Evolutionary conservation across 1,284 basidiomycete species (phyloP).

Genomic region (Ceratobasidium sp.): DNA sequence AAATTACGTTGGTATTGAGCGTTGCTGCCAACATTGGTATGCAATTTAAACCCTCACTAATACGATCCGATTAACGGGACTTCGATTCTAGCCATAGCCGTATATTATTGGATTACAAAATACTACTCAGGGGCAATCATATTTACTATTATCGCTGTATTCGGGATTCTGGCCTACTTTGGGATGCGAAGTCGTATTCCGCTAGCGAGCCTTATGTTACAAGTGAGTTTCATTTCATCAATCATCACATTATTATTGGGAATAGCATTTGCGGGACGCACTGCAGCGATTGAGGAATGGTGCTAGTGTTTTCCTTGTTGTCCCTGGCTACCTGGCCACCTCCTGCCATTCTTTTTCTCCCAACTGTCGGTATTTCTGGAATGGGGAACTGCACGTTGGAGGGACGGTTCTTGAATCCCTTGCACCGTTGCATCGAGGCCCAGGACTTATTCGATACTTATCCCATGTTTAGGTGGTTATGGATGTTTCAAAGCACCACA

Average conservation of each 20-base stretch:
- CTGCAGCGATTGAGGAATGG: no score
- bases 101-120: slow-evolving; percentile 80
- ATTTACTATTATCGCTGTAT: slow-evolving; percentile 71
- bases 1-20: slow-evolving; percentile 75
- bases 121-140: slow-evolving; percentile 80
- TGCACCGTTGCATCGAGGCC: no score
- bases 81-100: slow-evolving; percentile 49
- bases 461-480: slow-evolving; percentile 77
- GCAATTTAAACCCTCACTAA: slow-evolving; percentile 48
- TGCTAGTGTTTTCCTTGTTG: no score
- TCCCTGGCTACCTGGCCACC: no score
- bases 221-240: slow-evolving; percentile 47
- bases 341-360: no score
- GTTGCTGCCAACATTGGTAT: slow-evolving; percentile 72
- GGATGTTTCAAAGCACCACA: slow-evolving; percentile 83
- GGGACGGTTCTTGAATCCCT: no score
- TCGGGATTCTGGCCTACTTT: slow-evolving; percentile 69
- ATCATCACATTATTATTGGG: not conserved
- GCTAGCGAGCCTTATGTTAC: slow-evolving; percentile 75
- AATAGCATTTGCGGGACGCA: no score
- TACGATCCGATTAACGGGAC: not conserved
- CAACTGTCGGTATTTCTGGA: no score
- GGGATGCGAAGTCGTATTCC: slow-evolving; percentile 77
- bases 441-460: no score
- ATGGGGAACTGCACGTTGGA: no score